These are phyloP conservation scores for Hevea brasiliensis DNA, from an alignment of 345 rosid genomes.

Conservation along the genomic window DNA sequence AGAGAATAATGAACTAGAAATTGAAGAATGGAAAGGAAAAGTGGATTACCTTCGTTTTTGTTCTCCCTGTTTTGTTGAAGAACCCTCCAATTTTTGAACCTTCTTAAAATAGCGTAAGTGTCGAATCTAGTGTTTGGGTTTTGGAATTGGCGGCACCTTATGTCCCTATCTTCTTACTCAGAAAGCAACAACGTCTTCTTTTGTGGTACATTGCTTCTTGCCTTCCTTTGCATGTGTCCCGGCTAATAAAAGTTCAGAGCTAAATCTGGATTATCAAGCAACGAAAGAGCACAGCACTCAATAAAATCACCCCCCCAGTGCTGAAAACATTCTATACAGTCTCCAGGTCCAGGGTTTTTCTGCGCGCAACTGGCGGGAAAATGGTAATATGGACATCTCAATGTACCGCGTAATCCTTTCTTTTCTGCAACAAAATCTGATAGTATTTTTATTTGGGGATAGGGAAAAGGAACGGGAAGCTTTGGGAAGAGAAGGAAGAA, in stretches of 20 bases:
- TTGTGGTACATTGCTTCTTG: background rate
- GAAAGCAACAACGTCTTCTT: background rate
- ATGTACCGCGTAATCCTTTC: no score
- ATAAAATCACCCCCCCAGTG: background rate
- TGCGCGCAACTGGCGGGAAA: background rate
- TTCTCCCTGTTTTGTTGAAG: background rate
- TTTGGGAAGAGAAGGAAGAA: conserved; percentile 30
- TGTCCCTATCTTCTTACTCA: background rate
- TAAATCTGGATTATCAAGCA: background rate
- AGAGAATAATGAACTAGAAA: background rate
- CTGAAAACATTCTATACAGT: background rate
- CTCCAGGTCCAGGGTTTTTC: background rate
- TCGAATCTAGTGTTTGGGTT: background rate
- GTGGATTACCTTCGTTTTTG: background rate
- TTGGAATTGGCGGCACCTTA: conserved; percentile 6
- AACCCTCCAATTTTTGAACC: conserved; percentile 1
- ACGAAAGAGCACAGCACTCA: background rate
- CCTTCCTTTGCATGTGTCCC: background rate
- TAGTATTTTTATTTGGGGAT: background rate
- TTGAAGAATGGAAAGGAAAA: background rate
- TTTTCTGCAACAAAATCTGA: background rate
- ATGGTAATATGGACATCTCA: background rate
- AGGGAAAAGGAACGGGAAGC: conserved; percentile 19
- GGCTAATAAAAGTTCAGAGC: background rate
- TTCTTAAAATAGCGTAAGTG: conserved; percentile 1